Conservation (phyloP, 139 green algal species). For the Chlamydomonas asymmetrica region DNA sequence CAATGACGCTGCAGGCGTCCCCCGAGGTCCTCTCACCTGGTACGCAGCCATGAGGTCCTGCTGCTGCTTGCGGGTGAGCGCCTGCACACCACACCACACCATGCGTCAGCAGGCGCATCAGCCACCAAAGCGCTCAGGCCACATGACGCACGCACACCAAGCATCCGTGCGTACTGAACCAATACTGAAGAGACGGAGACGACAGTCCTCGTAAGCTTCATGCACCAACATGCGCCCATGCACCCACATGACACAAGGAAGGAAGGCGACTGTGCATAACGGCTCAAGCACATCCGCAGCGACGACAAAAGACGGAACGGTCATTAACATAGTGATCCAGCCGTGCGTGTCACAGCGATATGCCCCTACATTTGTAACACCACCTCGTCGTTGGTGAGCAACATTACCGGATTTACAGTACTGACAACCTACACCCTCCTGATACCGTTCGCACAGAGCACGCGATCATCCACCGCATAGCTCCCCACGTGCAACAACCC, state of each 20-base stretch:
- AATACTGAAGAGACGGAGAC: background rate
- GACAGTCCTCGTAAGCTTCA: background rate
- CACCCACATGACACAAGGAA: background rate
- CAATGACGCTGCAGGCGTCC: background rate
- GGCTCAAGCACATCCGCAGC: too few relatives aligned
- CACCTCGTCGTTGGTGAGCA: too few relatives aligned
- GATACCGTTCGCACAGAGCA: background rate
- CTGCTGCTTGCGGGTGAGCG: slow-evolving; percentile 49
- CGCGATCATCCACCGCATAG: background rate
- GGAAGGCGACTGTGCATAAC: too few relatives aligned
- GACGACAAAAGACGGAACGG: too few relatives aligned
- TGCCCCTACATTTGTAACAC: too few relatives aligned
- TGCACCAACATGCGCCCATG: background rate
- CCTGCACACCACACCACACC: slow-evolving; percentile 8
- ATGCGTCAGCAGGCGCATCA: background rate
- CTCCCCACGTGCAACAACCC: background rate
- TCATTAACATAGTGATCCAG: too few relatives aligned
- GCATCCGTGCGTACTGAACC: background rate
- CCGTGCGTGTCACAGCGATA: too few relatives aligned
- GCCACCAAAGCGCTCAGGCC: too few relatives aligned
- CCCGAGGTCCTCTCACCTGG: slow-evolving; percentile 2
- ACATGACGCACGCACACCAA: background rate
- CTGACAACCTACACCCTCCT: background rate
- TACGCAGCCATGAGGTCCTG: slow-evolving; percentile 41
- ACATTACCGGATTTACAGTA: background rate